Base-by-base conservation (phyloP, 805 yeast genomes). In the Saturnispora dispora region DNA sequence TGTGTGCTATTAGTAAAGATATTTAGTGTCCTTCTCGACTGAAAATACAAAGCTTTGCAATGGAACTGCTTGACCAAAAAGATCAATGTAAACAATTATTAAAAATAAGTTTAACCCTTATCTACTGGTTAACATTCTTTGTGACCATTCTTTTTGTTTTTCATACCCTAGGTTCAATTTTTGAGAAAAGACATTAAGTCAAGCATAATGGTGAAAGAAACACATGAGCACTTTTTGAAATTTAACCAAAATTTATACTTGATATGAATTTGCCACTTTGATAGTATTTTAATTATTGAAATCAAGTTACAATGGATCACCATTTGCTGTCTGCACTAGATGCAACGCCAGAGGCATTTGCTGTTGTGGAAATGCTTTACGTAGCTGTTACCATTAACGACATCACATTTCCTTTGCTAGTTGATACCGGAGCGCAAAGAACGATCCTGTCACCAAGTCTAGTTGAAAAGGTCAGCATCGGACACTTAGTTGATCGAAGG, bases 351-450 rank as follows among this genome's bases (percentile, higher is more conserved):
- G 99, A 93, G 64, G 76, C 86, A 36, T 93, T 93, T 68, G 83
- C 89, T 0, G 52, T 58, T n/a, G 95, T 91, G 3, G 78, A 78
- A 32, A 89, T 93, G 96, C 74, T 93, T 39, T 91, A 83, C 66
- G 81, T 93, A 15, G 74, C 81, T 51, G 74, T 88, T 40, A 83
- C 79, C 57, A 83, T 91, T 36, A 90, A 93, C 60, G 91, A 93
- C 1, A 73, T 75, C 45, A 81, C 83, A 22, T 84, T 89, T 3
- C 87, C 87, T 63, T 98, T 98, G 0, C 88, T 93, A 71, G 95
- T 93, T 5, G 99, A 93, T 64, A 81, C 97, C 0, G 99, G 99
- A 2, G 98, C 99, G 0, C 96, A 89, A 65, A 72, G 80, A 28
- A 89, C 99, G 0, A 83, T 93, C 40, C 79, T 93, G 61, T 81